These are phyloP conservation scores for Phaeophleospora eucalypticola DNA, from an alignment of 2,329 filamentous ascomycete species.

Conservation along the genomic window DNA sequence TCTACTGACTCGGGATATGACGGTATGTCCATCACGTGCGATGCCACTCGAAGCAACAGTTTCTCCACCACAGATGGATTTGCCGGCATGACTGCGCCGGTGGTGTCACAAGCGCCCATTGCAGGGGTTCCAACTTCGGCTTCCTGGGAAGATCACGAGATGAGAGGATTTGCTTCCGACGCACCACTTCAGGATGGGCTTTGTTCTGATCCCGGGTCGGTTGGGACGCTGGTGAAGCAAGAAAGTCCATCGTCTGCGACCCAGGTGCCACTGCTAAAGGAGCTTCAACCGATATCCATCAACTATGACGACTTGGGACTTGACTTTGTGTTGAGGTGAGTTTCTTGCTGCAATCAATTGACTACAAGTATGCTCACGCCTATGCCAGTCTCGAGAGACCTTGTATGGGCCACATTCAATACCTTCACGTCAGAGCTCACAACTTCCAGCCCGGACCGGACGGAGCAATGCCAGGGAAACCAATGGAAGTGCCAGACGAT, in stretches of 20 bases:
- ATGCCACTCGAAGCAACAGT: conserved; percentile 18
- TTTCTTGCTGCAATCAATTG: not conserved
- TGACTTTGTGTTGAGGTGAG: conserved; percentile 22
- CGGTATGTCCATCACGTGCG: conserved; percentile 15
- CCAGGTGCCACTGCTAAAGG: not conserved
- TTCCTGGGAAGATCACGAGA: conserved; percentile 14
- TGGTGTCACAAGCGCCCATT: conserved; percentile 5
- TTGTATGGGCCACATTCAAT: conserved; percentile 23
- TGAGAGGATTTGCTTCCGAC: conserved; percentile 19
- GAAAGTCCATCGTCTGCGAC: not conserved
- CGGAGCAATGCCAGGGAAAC: conserved; percentile 7
- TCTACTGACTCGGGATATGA: conserved; percentile 21
- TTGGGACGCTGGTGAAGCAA: not conserved
- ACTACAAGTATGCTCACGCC: not conserved
- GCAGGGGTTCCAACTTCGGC: conserved; percentile 2
- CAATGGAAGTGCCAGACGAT: conserved; percentile 19
- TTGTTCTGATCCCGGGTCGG: too few relatives aligned
- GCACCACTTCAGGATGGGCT: conserved; percentile 10
- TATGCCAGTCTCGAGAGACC: conserved; percentile 18
- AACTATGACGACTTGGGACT: conserved; percentile 22
- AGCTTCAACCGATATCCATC: conserved; percentile 5
- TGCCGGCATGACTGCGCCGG: conserved; percentile 12
- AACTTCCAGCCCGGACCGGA: conserved; percentile 15
- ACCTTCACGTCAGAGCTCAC: conserved; percentile 22
- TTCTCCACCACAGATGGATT: conserved; percentile 15